Conservation (phyloP, 192 early-diverging fungal genomes). For the Backusella sp. region DNA sequence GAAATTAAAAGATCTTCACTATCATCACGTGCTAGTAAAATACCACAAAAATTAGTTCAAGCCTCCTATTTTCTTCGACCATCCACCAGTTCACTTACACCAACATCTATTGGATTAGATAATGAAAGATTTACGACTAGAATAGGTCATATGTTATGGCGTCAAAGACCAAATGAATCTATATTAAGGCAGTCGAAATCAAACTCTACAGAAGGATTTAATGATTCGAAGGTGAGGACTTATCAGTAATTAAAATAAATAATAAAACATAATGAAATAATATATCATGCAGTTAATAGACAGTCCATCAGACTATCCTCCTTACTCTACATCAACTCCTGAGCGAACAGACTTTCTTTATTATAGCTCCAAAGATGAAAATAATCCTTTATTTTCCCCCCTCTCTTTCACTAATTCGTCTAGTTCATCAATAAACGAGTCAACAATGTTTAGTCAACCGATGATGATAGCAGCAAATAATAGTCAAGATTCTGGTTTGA, state of each 20-base stretch:
- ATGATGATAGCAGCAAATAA: neutral
- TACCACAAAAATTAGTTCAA: conserved; percentile 17
- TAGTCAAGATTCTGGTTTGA: neutral
- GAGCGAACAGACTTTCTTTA: conserved; percentile 11
- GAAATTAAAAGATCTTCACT: conserved; percentile 5
- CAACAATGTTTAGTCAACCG: neutral
- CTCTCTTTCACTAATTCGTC: conserved; percentile 7
- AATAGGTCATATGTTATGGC: conserved; percentile 6
- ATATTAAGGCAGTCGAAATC: conserved; percentile 5
- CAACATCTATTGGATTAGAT: neutral
- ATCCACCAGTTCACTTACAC: conserved; percentile 1
- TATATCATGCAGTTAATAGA: neutral
- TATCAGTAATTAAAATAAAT: neutral
- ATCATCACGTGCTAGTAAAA: conserved; percentile 18
- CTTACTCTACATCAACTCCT: conserved; percentile 13
- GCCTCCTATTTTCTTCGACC: conserved; percentile 7
- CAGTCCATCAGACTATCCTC: neutral
- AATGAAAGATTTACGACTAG: neutral
- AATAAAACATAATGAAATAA: conserved; percentile 3
- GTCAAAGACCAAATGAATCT: conserved; percentile 3
- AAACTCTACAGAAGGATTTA: neutral
- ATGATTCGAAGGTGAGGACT: neutral
- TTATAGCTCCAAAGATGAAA: neutral
- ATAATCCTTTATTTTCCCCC: conserved; percentile 7
- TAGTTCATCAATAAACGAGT: neutral